A percentile compares a stretch with the other conserved stretches of the same genome.
phyloP scores from a whole-genome alignment of 73 alveolate genomes.

The Stentor coeruleus region DNA sequence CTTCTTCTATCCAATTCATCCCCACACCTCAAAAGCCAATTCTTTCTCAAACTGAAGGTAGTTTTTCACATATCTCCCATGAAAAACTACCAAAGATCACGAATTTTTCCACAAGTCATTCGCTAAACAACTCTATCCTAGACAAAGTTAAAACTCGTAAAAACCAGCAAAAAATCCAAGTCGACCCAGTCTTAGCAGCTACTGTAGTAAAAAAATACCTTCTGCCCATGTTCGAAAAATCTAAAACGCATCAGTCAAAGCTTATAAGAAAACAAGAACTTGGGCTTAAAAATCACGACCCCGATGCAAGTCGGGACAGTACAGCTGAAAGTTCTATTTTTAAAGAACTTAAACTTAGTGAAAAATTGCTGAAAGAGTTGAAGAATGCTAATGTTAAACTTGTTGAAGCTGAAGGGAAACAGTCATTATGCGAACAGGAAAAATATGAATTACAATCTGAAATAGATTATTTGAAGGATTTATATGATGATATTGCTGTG shows the following conservation, averaged over 20 bases:
- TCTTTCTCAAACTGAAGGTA: too few relatives aligned
- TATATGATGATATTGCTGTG: not conserved
- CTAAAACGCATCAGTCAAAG: not conserved
- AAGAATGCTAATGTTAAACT: not conserved
- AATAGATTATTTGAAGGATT: not conserved
- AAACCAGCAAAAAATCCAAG: not conserved
- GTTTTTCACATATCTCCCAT: too few relatives aligned
- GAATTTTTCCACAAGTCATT: too few relatives aligned
- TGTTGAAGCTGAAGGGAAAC: not conserved
- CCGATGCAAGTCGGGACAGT: not conserved
- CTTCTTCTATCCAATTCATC: too few relatives aligned
- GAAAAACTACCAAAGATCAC: too few relatives aligned
- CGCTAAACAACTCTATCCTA: too few relatives aligned
- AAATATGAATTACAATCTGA: not conserved
- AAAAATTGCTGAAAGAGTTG: constrained; percentile 28
- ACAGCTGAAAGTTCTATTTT: constrained; percentile 41
- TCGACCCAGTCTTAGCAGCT: constrained; percentile 33
- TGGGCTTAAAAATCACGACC: too few relatives aligned
- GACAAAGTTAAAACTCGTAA: not conserved
- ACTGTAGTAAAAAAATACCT: constrained; percentile 35
- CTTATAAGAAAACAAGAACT: not conserved
- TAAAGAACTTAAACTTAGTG: constrained; percentile 56
- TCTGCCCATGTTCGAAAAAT: constrained; percentile 36
- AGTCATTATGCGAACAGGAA: not conserved
- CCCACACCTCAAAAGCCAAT: too few relatives aligned